A percentile compares a stretch with the other conserved stretches of the same genome.
These are phyloP conservation scores for Papiliotrema laurentii DNA, from an alignment of 1,284 basidiomycete species.

Conservation along the genomic window DNA sequence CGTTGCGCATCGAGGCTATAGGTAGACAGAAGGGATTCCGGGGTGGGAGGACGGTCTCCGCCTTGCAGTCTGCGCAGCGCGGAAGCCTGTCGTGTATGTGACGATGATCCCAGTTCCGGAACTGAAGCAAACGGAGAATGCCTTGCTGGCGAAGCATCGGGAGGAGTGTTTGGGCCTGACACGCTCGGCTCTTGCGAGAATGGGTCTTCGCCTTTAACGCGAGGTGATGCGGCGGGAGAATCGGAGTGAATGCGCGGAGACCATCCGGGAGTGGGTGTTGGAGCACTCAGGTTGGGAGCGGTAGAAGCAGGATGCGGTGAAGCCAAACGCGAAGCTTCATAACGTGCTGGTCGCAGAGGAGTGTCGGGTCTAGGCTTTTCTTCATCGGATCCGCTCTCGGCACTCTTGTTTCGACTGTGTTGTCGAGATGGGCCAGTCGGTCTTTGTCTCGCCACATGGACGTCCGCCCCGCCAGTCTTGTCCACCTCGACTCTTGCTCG, in stretches of 20 bases:
- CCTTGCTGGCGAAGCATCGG: conserved; percentile 46
- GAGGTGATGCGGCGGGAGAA: not conserved
- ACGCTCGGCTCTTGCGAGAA: conserved; percentile 26
- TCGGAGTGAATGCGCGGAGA: conserved; percentile 2
- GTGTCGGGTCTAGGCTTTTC: no score
- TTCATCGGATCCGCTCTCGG: conserved; percentile 44
- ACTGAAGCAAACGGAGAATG: conserved; percentile 53
- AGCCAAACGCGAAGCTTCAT: conserved; percentile 3
- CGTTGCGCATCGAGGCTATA: conserved; percentile 66
- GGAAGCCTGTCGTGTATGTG: conserved; percentile 1
- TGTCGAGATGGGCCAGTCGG: conserved; percentile 4
- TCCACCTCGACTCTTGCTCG: conserved; percentile 42
- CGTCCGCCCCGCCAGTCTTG: conserved; percentile 40
- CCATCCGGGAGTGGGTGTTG: conserved; percentile 8
- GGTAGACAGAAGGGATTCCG: conserved; percentile 50
- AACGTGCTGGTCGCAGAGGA: not conserved
- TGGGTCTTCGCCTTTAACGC: conserved; percentile 31
- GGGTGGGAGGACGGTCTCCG: conserved; percentile 48
- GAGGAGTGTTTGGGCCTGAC: conserved; percentile 1
- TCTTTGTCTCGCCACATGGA: conserved; percentile 13
- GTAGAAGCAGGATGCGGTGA: conserved; percentile 15
- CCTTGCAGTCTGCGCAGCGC: conserved; percentile 13
- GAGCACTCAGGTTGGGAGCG: conserved; percentile 14
- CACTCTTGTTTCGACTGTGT: not conserved
- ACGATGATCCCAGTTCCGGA: conserved; percentile 52